These are phyloP conservation scores for Diaporthe capsici DNA, from an alignment of 2,329 filamentous ascomycete species.

Conservation along the genomic window DNA sequence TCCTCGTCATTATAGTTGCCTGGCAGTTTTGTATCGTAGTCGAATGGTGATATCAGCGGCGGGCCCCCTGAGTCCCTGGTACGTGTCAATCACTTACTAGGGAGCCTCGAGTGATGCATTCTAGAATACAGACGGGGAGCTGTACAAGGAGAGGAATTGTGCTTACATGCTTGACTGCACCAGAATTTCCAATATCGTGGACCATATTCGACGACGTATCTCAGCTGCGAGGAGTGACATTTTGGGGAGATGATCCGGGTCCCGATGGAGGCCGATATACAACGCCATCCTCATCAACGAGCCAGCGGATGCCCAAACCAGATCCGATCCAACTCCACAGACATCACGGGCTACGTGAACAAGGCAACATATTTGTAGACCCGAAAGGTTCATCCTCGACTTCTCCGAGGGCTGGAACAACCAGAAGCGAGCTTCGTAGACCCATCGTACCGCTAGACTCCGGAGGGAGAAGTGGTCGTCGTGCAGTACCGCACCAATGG, in stretches of 20 bases:
- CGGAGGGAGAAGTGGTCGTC: constrained; percentile 66
- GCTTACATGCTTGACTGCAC: constrained; percentile 58
- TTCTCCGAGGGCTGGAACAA: constrained; percentile 68
- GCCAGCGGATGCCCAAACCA: constrained; percentile 63
- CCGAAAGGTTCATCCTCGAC: constrained; percentile 61
- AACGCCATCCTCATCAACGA: constrained; percentile 60
- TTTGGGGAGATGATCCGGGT: constrained; percentile 57
- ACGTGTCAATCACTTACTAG: neutral
- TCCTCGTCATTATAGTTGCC: constrained; percentile 64
- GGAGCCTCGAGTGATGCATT: neutral
- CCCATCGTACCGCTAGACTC: constrained; percentile 65
- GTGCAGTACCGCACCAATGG: constrained; percentile 67
- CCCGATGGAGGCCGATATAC: constrained; percentile 65
- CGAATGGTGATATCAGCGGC: constrained; percentile 58
- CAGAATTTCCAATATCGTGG: constrained; percentile 63
- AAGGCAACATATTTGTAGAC: constrained; percentile 63
- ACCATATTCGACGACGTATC: constrained; percentile 66
- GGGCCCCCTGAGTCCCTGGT: constrained; percentile 57
- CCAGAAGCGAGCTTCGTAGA: constrained; percentile 71
- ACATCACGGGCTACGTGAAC: constrained; percentile 59
- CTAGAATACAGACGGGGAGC: neutral
- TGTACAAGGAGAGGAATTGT: neutral
- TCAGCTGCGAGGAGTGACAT: constrained; percentile 55
- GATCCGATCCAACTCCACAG: constrained; percentile 57
- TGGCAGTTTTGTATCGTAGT: constrained; percentile 65